These are phyloP conservation scores for Mortierella hygrophila DNA, from an alignment of 192 early-diverging fungal species.

Conservation along the genomic window DNA sequence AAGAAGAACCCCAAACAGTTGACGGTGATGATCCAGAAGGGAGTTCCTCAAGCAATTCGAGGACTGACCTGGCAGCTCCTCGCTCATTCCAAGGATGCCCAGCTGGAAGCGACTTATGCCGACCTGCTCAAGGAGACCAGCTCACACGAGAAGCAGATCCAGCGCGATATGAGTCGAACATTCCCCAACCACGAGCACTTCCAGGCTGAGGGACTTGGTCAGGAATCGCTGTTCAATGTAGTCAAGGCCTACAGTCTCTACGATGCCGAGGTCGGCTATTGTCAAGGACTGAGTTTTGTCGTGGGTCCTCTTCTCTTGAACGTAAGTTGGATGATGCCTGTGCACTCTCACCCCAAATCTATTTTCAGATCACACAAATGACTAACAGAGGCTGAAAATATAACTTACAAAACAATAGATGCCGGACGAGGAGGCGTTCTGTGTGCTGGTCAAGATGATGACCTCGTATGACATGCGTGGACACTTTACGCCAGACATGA, in stretches of 20 bases:
- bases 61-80: conserved; percentile 97
- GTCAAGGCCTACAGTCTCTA: conserved; percentile 93
- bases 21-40: conserved; percentile 83
- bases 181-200: conserved; percentile 93
- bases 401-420: conserved; percentile 66
- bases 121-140: conserved; percentile 74
- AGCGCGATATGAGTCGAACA: conserved; percentile 90
- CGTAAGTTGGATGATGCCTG: conserved; percentile 61
- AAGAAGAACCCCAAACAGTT: conserved; percentile 83
- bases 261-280: conserved; percentile 96
- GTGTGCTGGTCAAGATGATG: conserved; percentile 93
- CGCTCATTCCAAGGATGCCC: conserved; percentile 81
- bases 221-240: conserved; percentile 91
- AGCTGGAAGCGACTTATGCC: conserved; percentile 82
- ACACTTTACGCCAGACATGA: conserved; percentile 92
- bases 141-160: conserved; percentile 91
- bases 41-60: conserved; percentile 90
- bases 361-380: not conserved
- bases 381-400: no score
- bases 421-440: conserved; percentile 98
- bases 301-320: conserved; percentile 93
- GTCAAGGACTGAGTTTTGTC: conserved; percentile 96
- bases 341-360: not conserved
- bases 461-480: conserved; percentile 87
- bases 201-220: conserved; percentile 87